These are phyloP conservation scores for Boletus hoseneyae DNA, from an alignment of 1,284 basidiomycete species.

Conservation along the genomic window DNA sequence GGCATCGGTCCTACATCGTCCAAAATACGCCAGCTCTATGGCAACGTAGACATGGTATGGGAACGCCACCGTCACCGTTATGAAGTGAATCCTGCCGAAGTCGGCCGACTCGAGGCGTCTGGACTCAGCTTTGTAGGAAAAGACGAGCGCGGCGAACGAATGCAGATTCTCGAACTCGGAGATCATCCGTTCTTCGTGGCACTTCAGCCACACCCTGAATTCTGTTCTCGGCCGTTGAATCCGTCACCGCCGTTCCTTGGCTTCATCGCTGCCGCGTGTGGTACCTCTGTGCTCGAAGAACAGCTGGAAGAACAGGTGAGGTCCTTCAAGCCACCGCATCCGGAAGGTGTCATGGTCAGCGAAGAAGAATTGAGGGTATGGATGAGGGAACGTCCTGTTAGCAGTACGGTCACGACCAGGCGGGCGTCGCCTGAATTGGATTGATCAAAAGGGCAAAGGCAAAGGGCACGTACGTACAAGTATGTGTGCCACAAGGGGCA, in stretches of 20 bases:
- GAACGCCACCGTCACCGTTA: constrained; percentile 97
- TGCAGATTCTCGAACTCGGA: constrained; percentile 92
- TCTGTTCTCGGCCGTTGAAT: constrained; percentile 98
- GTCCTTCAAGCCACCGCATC: constrained; percentile 49
- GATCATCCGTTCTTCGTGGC: constrained; percentile 96
- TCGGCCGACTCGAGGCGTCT: constrained; percentile 68
- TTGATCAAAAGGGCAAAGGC: constrained; percentile 11
- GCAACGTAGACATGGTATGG: constrained; percentile 84
- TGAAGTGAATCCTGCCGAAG: constrained; percentile 92
- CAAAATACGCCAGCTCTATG: constrained; percentile 80
- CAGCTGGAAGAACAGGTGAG: constrained; percentile 68
- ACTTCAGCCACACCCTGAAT: constrained; percentile 97
- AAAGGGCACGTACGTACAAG: not conserved
- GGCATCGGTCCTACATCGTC: constrained; percentile 44
- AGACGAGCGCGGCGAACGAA: constrained; percentile 94
- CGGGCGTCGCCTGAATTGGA: constrained; percentile 21
- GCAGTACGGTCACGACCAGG: constrained; percentile 21
- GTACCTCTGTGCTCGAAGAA: constrained; percentile 57
- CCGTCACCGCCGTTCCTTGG: constrained; percentile 98
- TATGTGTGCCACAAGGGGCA: not conserved
- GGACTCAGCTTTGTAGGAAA: constrained; percentile 88
- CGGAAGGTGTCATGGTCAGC: constrained; percentile 47
- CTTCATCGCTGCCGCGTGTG: constrained; percentile 84
- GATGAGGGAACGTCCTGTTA: constrained; percentile 32
- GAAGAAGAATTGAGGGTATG: constrained; percentile 40